A percentile compares a stretch with the other conserved stretches of the same genome.
phyloP scores from a whole-genome alignment of 176 grass and related monocot species.

The Aegilops umbellulata region DNA sequence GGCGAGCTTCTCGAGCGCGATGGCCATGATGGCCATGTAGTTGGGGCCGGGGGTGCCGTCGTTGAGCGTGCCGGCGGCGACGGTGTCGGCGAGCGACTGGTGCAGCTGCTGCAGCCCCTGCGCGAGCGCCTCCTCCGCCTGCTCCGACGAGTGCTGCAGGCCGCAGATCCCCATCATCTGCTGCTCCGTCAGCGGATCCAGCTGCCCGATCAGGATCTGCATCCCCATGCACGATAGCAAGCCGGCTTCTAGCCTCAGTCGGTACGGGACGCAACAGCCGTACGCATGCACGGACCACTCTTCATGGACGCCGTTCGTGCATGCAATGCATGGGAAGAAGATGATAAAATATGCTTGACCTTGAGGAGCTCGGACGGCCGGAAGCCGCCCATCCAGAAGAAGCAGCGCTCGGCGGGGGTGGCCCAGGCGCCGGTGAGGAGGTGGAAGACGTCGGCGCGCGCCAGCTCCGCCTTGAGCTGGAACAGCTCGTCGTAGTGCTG shows the following conservation, averaged over 20 bases:
- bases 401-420: constrained; percentile 79
- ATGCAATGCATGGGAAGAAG: background rate
- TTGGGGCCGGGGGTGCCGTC: constrained; percentile 41
- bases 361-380: constrained; percentile 89
- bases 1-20: constrained; percentile 68
- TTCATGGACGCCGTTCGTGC: background rate
- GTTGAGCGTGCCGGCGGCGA: constrained; percentile 65
- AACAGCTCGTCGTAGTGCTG: constrained; percentile 89
- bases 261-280: background rate
- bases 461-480: constrained; percentile 65
- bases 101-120: constrained; percentile 81
- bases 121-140: constrained; percentile 85
- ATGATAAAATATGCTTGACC: constrained; percentile 25
- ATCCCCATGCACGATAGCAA: background rate
- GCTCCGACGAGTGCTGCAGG: constrained; percentile 86
- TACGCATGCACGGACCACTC: constrained; percentile 3
- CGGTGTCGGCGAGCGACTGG: constrained; percentile 57
- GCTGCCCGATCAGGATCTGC: constrained; percentile 68
- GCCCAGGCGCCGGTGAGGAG: constrained; percentile 81
- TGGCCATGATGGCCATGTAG: constrained; percentile 69
- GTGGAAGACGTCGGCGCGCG: constrained; percentile 80
- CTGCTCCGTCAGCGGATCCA: constrained; percentile 90
- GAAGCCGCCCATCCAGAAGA: constrained; percentile 99
- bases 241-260: background rate
- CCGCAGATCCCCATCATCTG: constrained; percentile 71